phyloP scores from a whole-genome alignment of 2,329 filamentous ascomycete species.

The Cercospora sesami region DNA sequence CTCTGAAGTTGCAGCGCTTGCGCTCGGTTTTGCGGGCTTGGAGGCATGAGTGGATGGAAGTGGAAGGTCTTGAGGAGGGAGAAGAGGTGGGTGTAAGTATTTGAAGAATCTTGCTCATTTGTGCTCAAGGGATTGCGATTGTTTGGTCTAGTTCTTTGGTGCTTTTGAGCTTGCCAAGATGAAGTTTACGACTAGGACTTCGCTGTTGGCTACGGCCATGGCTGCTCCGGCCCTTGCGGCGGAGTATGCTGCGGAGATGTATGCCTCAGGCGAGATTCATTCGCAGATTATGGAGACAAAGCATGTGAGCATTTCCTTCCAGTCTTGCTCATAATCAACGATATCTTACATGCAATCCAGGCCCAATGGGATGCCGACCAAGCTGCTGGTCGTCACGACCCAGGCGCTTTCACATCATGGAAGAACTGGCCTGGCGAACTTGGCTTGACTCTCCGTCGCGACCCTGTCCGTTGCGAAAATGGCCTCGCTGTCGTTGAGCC shows the following conservation, averaged over 20 bases:
- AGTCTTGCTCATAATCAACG: background rate
- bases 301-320: slow-evolving; percentile 4
- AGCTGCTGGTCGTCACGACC: background rate
- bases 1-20: background rate
- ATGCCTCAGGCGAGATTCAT: slow-evolving; percentile 25
- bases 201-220: slow-evolving; percentile 17
- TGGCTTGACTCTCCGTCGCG: background rate
- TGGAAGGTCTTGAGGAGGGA: background rate
- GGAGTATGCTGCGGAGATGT: slow-evolving; percentile 21
- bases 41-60: background rate
- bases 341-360: background rate
- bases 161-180: slow-evolving; percentile 9
- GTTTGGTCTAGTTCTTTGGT: background rate
- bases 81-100: background rate
- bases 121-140: background rate
- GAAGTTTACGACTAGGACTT: slow-evolving; percentile 22
- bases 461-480: background rate
- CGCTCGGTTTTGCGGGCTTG: background rate
- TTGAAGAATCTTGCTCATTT: background rate
- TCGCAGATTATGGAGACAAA: slow-evolving; percentile 25
- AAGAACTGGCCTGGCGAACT: background rate
- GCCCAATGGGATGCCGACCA: background rate
- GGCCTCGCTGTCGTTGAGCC: slow-evolving; percentile 1
- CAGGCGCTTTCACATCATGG: background rate
- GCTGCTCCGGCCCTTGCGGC: slow-evolving; percentile 14